Percentiles rank a stretch among this genome's conserved stretches.
Conservation (phyloP, 1,139 yeast genomes). For the Diutina sp. region DNA sequence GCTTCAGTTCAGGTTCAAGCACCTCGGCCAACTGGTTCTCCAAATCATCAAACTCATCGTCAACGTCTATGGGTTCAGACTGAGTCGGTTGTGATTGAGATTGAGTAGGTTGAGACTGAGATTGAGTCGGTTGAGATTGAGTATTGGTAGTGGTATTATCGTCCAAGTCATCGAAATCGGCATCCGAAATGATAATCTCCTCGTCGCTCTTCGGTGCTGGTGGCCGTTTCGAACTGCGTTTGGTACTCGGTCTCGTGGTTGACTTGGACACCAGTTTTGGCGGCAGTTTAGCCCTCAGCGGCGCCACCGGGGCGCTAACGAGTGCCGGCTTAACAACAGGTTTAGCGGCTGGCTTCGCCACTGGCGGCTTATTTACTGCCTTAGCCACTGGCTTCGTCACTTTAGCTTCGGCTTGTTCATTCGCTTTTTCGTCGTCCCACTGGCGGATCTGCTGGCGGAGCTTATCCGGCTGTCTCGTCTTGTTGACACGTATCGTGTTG, state of each 20-base stretch:
- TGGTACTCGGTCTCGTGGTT: not conserved
- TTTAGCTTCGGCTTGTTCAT: not conserved
- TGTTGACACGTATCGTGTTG: conserved; percentile 78
- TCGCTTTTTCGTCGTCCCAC: conserved; percentile 43
- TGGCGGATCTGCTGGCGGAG: conserved; percentile 42
- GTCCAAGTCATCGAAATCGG: not conserved
- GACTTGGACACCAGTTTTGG: not conserved
- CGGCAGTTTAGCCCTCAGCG: not conserved
- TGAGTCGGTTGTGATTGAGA: not conserved
- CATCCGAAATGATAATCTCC: not conserved
- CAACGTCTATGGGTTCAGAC: not conserved
- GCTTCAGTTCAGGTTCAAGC: not conserved
- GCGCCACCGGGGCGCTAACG: too few relatives aligned
- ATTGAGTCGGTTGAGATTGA: not conserved
- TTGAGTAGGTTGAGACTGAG: not conserved
- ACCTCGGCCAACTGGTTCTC: not conserved
- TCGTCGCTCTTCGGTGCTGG: not conserved
- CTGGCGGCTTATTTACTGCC: too few relatives aligned
- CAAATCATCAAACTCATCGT: not conserved
- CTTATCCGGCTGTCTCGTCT: conserved; percentile 48
- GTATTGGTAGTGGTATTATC: not conserved
- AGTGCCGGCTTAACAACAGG: too few relatives aligned
- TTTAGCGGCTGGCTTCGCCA: too few relatives aligned
- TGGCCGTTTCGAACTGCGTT: not conserved
- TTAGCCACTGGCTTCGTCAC: not conserved